These are phyloP conservation scores for Xylaria sp. DNA, from an alignment of 2,329 filamentous ascomycete species.

Conservation along the genomic window DNA sequence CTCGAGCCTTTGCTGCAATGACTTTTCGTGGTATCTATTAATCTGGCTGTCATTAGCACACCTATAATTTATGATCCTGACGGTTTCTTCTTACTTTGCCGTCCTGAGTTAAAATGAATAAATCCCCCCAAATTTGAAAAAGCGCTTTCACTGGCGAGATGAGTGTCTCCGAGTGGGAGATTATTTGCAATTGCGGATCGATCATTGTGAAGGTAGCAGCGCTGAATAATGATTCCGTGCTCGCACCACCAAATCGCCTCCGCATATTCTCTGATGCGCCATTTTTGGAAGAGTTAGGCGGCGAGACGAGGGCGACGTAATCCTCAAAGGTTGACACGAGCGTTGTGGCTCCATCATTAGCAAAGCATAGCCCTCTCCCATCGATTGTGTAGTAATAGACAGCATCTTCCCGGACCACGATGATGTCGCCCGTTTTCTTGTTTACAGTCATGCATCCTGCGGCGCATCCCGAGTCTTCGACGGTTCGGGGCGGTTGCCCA, in stretches of 20 bases:
- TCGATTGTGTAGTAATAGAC: constrained; percentile 92
- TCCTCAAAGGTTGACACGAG: constrained; percentile 81
- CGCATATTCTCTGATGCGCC: constrained; percentile 69
- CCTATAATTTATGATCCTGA: not conserved
- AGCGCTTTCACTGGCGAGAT: constrained; percentile 81
- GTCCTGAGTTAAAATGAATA: constrained; percentile 90
- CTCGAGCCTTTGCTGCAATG: constrained; percentile 88
- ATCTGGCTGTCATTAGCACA: constrained; percentile 63
- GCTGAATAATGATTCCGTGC: constrained; percentile 82
- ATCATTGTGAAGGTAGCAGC: constrained; percentile 89
- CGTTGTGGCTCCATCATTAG: constrained; percentile 91
- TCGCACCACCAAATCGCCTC: constrained; percentile 76
- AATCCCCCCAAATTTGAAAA: constrained; percentile 88
- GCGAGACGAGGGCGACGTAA: constrained; percentile 88
- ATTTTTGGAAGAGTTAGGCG: constrained; percentile 66
- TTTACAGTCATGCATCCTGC: constrained; percentile 96
- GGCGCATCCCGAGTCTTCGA: constrained; percentile 90
- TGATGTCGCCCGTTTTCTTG: constrained; percentile 79
- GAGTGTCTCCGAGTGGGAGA: constrained; percentile 88
- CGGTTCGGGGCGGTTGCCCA: constrained; percentile 84
- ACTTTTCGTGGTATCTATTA: constrained; percentile 88
- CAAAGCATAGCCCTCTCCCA: constrained; percentile 86
- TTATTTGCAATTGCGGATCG: constrained; percentile 89
- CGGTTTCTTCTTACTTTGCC: constrained; percentile 74
- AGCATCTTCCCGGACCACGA: constrained; percentile 94